Evolutionary conservation across 345 rosid genomes (phyloP).

Genomic region (Arabis hirsuta): DNA sequence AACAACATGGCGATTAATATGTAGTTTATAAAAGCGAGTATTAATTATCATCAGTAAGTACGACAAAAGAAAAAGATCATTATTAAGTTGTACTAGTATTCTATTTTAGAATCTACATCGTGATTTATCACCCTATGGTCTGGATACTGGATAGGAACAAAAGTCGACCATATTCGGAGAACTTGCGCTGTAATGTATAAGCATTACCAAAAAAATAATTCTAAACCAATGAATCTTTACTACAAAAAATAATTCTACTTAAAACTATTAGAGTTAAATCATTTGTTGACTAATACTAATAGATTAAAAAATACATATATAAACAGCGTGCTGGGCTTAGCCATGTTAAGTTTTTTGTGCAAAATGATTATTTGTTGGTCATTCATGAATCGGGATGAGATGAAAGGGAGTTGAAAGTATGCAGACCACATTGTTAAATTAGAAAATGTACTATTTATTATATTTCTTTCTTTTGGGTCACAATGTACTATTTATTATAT

Average conservation of each 20-base stretch:
- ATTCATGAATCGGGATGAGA: conserved; percentile 32
- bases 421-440: conserved; percentile 11
- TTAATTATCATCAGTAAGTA: conserved; percentile 19
- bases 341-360: conserved; percentile 11
- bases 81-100: conserved; percentile 10
- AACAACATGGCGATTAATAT: conserved; percentile 11
- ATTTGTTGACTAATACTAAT: conserved; percentile 29
- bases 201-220: background rate
- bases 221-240: background rate
- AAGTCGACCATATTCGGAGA: conserved; percentile 16
- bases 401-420: conserved; percentile 13
- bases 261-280: conserved; percentile 3
- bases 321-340: conserved; percentile 26
- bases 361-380: conserved; percentile 18
- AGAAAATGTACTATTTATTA: background rate
- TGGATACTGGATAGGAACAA: conserved; percentile 28
- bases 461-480: background rate
- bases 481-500: background rate
- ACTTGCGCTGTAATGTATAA: conserved; percentile 11
- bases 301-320: background rate
- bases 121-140: conserved; percentile 29
- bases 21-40: background rate
- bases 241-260: background rate
- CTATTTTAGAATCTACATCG: conserved; percentile 28
- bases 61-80: background rate